Evolutionary conservation across 192 early-diverging fungal species (phyloP).

Genomic region (Paraglomus occultum): DNA sequence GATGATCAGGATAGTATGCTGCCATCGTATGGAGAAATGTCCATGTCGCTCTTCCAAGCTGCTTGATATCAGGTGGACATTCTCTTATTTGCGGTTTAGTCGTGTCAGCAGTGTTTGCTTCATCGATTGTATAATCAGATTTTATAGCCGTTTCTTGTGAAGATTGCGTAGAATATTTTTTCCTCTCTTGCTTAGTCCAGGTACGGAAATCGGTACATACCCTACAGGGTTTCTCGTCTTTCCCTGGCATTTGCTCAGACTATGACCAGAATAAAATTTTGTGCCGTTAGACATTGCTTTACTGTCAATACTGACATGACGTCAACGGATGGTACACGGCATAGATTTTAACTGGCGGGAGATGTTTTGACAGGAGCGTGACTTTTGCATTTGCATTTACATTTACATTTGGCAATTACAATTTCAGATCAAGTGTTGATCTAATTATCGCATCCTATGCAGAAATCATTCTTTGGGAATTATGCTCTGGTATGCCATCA

Average conservation of each 20-base stretch:
- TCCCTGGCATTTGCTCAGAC: slow-evolving; percentile 46
- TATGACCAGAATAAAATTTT: too few relatives aligned
- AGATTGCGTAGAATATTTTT: slow-evolving; percentile 34
- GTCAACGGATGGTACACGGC: too few relatives aligned
- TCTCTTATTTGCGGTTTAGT: slow-evolving; percentile 32
- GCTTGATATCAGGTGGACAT: slow-evolving; percentile 81
- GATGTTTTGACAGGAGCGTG: too few relatives aligned
- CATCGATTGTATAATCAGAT: neutral
- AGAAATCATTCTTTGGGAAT: too few relatives aligned
- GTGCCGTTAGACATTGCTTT: too few relatives aligned
- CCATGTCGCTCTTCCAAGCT: slow-evolving; percentile 91
- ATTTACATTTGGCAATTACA: too few relatives aligned
- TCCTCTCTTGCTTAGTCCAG: slow-evolving; percentile 60
- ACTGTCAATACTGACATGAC: neutral
- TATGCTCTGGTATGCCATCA: too few relatives aligned
- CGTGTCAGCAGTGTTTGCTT: slow-evolving; percentile 13
- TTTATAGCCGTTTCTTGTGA: slow-evolving; percentile 24
- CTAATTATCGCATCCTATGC: too few relatives aligned
- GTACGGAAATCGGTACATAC: slow-evolving; percentile 76
- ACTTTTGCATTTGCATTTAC: too few relatives aligned
- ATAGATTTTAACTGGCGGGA: too few relatives aligned
- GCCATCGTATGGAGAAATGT: slow-evolving; percentile 97
- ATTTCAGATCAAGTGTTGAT: too few relatives aligned
- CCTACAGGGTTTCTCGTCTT: slow-evolving; percentile 70
- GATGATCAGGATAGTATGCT: slow-evolving; percentile 89